Evolutionary conservation across 2,329 filamentous ascomycete genomes (phyloP).

Genomic region (Pyrenophora teres): DNA sequence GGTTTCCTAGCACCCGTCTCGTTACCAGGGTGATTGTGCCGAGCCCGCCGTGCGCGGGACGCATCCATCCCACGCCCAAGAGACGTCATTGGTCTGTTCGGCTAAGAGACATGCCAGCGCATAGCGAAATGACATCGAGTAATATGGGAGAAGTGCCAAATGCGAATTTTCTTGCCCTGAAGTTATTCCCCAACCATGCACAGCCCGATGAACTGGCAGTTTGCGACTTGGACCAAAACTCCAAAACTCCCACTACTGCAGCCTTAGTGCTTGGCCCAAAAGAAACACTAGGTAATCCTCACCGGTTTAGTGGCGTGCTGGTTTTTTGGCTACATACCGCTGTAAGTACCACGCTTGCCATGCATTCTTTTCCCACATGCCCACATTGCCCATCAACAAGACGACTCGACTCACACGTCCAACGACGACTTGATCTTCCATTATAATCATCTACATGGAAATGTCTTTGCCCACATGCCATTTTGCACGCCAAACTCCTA

Average conservation of each 20-base stretch:
- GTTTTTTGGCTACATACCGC: not conserved
- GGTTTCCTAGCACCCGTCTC: slow-evolving; percentile 11
- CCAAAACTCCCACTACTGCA: not conserved
- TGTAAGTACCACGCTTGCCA: too few species aligned
- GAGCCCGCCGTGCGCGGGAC: slow-evolving; percentile 15
- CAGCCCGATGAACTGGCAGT: slow-evolving; percentile 26
- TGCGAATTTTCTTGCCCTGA: not conserved
- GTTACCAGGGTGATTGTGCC: slow-evolving; percentile 24
- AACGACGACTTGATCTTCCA: not conserved
- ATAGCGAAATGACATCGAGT: slow-evolving; percentile 31
- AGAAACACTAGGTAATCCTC: not conserved
- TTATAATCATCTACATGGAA: slow-evolving; percentile 5
- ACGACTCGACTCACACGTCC: not conserved
- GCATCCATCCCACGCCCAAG: slow-evolving; percentile 16
- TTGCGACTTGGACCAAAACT: not conserved
- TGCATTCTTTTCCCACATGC: too few species aligned
- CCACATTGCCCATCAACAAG: not conserved
- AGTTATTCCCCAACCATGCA: slow-evolving; percentile 1
- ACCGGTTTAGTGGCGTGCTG: slow-evolving; percentile 13
- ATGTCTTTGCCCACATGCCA: not conserved
- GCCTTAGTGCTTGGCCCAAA: slow-evolving; percentile 3
- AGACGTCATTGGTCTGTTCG: slow-evolving; percentile 20
- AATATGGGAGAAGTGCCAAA: not conserved
- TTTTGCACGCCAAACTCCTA: slow-evolving; percentile 22
- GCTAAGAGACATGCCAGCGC: slow-evolving; percentile 32